Base-by-base conservation (phyloP, 306 rosid genomes). In the Vigna hirtella region DNA sequence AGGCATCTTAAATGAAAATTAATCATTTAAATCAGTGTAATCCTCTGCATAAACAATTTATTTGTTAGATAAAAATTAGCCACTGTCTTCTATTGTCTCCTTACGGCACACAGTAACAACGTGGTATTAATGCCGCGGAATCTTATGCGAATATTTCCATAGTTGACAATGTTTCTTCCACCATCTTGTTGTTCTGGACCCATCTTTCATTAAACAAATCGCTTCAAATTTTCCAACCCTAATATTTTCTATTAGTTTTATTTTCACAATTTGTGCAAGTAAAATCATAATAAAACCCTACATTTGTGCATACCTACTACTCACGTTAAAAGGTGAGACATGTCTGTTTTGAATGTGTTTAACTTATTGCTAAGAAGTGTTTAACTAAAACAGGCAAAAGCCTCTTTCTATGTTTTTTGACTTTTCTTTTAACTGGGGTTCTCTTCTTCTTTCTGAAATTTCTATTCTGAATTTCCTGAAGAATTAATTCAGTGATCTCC, bases 151-250 rank as follows among this genome's bases (percentile, higher is more conserved):
- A 81, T 81, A 81, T 81, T 24, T 59, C 16, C 38, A 0, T 4
- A 16, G 72, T 67, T 74, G 65, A 67, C 79, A 72, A 52, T 64
- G 74, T 15, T 73, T 52, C 74, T 63, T 48, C n/a, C 73, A n/a
- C 26, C 59, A 30, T 30, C 22, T 11, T 3, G 12, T 15, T 9
- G 0, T 26, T 26, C 56, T 43, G 43, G 53, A 70, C 45, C 71
- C 58, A 47, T 12, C 15, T n/a, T 51, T 50, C 61, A 69, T 56
- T 18, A 38, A 34, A 62, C 66, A 52, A 77, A 52, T 7, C 49
- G 9, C 38, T 26, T 66, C 34, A 22, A 34, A 7, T n/a, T 26
- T 73, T 28, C 11, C 47, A 32, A 51, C 17, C 63, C 43, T 51
- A n/a, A 10, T n/a, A 70, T 3, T n/a, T 4, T 42, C 47, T 42